Evolutionary conservation across 2,329 filamentous ascomycete genomes (phyloP).

Genomic region (Cladosporium oxysporum): DNA sequence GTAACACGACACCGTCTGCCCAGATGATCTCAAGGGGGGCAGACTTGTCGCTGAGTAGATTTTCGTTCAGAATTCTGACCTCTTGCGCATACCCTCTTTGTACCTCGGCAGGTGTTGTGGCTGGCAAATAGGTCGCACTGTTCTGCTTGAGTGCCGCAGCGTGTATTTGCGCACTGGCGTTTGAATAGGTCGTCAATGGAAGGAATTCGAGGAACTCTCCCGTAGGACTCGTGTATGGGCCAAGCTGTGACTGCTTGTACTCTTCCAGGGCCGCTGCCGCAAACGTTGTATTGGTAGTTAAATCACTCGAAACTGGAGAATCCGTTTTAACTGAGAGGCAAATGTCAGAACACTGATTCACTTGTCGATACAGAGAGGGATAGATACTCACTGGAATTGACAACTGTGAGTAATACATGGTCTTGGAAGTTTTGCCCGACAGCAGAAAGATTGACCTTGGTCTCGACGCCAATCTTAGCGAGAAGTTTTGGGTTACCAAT

Average conservation of each 20-base stretch:
- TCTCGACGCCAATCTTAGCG: slow-evolving; percentile 54
- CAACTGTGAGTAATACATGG: slow-evolving; percentile 40
- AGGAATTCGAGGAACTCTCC: slow-evolving; percentile 15
- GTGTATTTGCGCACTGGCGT: slow-evolving; percentile 3
- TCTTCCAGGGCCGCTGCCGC: slow-evolving; percentile 18
- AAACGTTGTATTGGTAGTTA: slow-evolving; percentile 17
- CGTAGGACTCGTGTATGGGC: slow-evolving; percentile 17
- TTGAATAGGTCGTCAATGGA: not conserved
- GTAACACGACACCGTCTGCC: not conserved
- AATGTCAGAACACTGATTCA: not conserved
- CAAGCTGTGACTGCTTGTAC: slow-evolving; percentile 18
- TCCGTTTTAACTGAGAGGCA: not conserved
- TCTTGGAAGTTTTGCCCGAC: slow-evolving; percentile 64
- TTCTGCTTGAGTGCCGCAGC: not conserved
- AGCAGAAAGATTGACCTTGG: slow-evolving; percentile 58
- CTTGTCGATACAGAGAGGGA: not conserved
- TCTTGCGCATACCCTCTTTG: not conserved
- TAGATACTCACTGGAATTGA: not conserved
- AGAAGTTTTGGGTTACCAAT: slow-evolving; percentile 59
- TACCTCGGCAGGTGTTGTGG: not conserved
- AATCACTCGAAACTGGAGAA: not conserved
- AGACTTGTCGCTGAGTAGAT: not conserved
- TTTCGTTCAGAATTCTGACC: slow-evolving; percentile 3
- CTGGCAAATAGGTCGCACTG: not conserved
- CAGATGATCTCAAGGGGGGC: slow-evolving; percentile 4